These are phyloP conservation scores for Daedalea quercina DNA, from an alignment of 768 basidiomycete genomes.

Conservation along the genomic window DNA sequence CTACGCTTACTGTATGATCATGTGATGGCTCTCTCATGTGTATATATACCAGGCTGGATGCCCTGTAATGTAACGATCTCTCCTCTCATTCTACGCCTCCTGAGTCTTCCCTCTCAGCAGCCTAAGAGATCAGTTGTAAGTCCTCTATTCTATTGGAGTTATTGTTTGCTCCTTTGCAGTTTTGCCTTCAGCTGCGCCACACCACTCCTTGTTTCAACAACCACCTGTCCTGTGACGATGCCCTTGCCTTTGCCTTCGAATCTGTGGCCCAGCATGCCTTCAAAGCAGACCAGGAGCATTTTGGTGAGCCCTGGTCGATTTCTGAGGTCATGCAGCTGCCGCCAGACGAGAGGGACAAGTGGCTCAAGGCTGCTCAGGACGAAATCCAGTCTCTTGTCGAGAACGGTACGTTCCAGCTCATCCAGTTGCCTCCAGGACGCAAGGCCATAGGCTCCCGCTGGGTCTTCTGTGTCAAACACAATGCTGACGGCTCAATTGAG, in stretches of 20 bases:
- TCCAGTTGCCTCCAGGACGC: conserved; percentile 20
- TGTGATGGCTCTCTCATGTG: too few species aligned
- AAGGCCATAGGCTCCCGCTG: conserved; percentile 28
- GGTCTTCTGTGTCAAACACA: conserved; percentile 33
- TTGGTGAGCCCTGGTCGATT: conserved; percentile 1
- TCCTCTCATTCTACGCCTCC: too few species aligned
- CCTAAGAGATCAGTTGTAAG: too few species aligned
- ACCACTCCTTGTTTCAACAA: too few species aligned
- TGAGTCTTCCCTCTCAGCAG: too few species aligned
- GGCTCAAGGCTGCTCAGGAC: conserved; percentile 13
- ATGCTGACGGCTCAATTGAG: conserved; percentile 28
- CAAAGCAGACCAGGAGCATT: conserved; percentile 3
- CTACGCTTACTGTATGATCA: too few species aligned
- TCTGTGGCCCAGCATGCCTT: conserved; percentile 2
- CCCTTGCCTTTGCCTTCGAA: conserved; percentile 6
- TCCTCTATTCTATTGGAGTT: too few species aligned
- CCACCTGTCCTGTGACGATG: conserved; percentile 3
- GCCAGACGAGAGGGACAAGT: conserved; percentile 7
- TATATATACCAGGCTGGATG: too few species aligned
- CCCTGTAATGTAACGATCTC: too few species aligned
- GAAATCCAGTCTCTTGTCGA: conserved; percentile 15
- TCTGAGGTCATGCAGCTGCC: conserved; percentile 4
- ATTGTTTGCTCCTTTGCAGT: too few species aligned
- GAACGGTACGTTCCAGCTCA: conserved; percentile 26
- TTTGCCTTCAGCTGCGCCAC: too few species aligned